Evolutionary conservation across 2,329 filamentous ascomycete species (phyloP), one percentile per base, ranked within the genome.

Genomic region (Pseudogymnoascus sp.): DNA sequence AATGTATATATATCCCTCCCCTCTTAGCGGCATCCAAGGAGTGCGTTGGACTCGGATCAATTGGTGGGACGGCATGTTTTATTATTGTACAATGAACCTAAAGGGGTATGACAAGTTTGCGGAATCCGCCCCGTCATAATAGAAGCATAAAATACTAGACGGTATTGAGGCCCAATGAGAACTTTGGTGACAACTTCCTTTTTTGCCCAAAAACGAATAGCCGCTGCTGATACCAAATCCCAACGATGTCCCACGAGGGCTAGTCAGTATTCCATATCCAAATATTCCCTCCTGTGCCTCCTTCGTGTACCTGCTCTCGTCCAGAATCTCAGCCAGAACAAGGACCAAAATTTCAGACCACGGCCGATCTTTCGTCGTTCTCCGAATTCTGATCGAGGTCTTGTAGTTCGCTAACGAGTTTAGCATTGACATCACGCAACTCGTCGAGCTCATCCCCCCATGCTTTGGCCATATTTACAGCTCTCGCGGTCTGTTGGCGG

Each of bases 11-110:
- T 60, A 40, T 60, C 59, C 34, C 59, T 60, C 59, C 38, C 59
- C 59, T 60, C 59, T 60, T 60, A 60, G 59, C 59, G 59, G 59
- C 59, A 40, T 60, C 59, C 38, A 42, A 56, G 59, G 36, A 42
- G 59, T 60, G 34, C 18, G 38, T 60, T 60, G 59, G 59, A 42
- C 59, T 60, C 59, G 59, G 59, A 60, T 36, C 49, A 56, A 56
- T 56, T 56, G 49, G 49, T 56, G 49, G 49, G 49, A 56, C 49
- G 49, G 49, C 49, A 34, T 56, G 49, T 56, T 56, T 56, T 56
- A 36, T 56, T 56, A 56, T 34, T 56, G 49, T 56, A 56, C 49
- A 34, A 56, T 34, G 49, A 56, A 56, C 49, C 28, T 36, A 56
- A 56, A 56, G 28, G 49, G 16, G 28, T 56, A 56, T 56, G 49